phyloP scores from a whole-genome alignment of 164 flowering plant genomes.

The Malania oleifera region DNA sequence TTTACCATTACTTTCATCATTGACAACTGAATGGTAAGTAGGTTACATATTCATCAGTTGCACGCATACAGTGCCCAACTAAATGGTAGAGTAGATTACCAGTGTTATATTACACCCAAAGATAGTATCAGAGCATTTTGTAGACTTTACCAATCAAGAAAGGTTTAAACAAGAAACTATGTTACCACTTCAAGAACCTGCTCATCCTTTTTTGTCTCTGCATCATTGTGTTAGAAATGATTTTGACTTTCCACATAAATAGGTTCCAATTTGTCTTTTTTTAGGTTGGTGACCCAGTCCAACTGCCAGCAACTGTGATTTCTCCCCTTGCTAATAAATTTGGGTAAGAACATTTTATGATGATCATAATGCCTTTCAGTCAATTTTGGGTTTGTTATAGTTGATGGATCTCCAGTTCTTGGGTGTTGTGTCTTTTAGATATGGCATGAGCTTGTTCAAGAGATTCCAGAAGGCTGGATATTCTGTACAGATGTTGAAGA shows the following conservation, averaged over 20 bases:
- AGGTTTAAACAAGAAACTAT: too few relatives aligned
- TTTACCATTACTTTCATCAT: neutral
- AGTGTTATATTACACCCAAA: too few relatives aligned
- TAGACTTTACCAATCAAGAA: too few relatives aligned
- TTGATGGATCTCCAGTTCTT: neutral
- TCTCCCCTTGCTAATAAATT: constrained; percentile 65
- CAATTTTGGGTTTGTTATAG: neutral
- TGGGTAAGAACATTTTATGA: constrained; percentile 44
- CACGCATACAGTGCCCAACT: too few relatives aligned
- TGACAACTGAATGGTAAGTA: too few relatives aligned
- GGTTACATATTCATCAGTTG: too few relatives aligned
- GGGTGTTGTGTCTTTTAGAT: constrained; percentile 30
- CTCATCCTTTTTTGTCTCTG: neutral
- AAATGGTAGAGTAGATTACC: too few relatives aligned
- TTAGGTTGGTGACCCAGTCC: constrained; percentile 95
- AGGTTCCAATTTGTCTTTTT: neutral
- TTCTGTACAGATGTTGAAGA: constrained; percentile 91
- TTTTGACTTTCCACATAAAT: constrained; percentile 4
- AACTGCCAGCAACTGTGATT: constrained; percentile 93
- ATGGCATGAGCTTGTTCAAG: constrained; percentile 85
- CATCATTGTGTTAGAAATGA: neutral
- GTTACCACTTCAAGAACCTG: too few relatives aligned
- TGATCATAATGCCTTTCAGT: neutral
- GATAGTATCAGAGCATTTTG: too few relatives aligned
- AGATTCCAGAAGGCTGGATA: constrained; percentile 89